Percentiles rank a stretch among this genome's conserved stretches.
phyloP scores from a whole-genome alignment of 371 early-diverging fungal species.

The Coemansia linderi region DNA sequence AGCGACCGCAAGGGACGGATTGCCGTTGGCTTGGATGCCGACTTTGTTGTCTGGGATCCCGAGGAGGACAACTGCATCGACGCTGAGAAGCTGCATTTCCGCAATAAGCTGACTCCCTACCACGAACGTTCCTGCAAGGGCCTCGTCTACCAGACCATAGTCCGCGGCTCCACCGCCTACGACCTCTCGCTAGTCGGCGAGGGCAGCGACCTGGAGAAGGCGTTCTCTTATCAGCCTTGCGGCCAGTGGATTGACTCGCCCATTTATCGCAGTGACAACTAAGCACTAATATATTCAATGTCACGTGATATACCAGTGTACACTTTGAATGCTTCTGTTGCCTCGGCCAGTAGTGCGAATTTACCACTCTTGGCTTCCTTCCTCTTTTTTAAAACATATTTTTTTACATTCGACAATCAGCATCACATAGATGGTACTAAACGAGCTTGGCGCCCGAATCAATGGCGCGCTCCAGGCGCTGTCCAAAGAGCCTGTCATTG shows the following conservation, averaged over 20 bases:
- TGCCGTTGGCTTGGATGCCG: conserved; percentile 69
- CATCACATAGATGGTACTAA: conserved; percentile 71
- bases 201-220: conserved; percentile 21
- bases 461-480: conserved; percentile 79
- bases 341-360: too few relatives aligned
- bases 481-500: conserved; percentile 83
- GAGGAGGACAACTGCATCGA: conserved; percentile 63
- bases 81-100: conserved; percentile 68
- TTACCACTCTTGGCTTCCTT: not conserved
- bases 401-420: not conserved
- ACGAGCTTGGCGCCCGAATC: conserved; percentile 89
- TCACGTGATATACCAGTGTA: conserved; percentile 3
- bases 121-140: conserved; percentile 66
- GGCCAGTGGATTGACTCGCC: conserved; percentile 50
- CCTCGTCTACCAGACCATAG: conserved; percentile 68
- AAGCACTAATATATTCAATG: not conserved
- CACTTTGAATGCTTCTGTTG: not conserved
- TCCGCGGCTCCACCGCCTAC: conserved; percentile 71
- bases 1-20: conserved; percentile 69
- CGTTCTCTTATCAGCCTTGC: conserved; percentile 30
- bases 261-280: conserved; percentile 15
- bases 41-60: conserved; percentile 78
- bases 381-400: not conserved
- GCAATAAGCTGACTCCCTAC: conserved; percentile 81
- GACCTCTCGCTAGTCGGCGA: conserved; percentile 21